Percentiles rank a stretch among this genome's conserved stretches.
These are phyloP conservation scores for Fusarium concolor DNA, from an alignment of 2,329 filamentous ascomycete genomes.

Conservation along the genomic window DNA sequence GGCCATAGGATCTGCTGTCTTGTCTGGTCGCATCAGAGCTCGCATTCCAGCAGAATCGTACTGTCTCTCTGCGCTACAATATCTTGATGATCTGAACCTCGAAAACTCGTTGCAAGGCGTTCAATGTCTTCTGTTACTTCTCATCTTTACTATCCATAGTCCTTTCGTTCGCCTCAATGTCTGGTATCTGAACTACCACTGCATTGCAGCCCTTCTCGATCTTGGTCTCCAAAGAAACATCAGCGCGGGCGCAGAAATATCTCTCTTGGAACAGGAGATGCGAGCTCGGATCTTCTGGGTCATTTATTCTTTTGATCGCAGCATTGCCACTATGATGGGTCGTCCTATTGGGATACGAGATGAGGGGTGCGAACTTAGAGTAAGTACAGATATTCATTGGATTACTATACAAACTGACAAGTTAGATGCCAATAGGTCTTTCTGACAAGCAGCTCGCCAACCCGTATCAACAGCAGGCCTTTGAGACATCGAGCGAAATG, in stretches of 20 bases:
- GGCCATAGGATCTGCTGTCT: conserved; percentile 60
- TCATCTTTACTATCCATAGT: conserved; percentile 64
- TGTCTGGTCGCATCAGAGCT: conserved; percentile 57
- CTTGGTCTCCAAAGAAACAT: conserved; percentile 64
- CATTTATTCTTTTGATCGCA: conserved; percentile 63
- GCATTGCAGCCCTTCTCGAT: conserved; percentile 62
- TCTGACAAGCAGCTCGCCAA: conserved; percentile 36
- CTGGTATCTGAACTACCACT: conserved; percentile 68
- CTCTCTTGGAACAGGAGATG: conserved; percentile 63
- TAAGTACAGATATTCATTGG: conserved; percentile 39
- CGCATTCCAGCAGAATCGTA: conserved; percentile 62
- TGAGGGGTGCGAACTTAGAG: conserved; percentile 64
- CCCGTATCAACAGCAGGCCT: neutral
- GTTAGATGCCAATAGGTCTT: conserved; percentile 48
- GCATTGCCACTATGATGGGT: conserved; percentile 66
- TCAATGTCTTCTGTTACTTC: conserved; percentile 60
- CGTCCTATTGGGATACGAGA: conserved; percentile 66
- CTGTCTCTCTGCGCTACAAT: conserved; percentile 59
- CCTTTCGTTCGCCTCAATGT: conserved; percentile 61
- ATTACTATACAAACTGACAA: conserved; percentile 12
- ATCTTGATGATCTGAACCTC: conserved; percentile 59
- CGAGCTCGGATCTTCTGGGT: conserved; percentile 68
- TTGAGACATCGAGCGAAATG: conserved; percentile 41
- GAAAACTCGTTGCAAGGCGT: conserved; percentile 62
- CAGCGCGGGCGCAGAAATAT: conserved; percentile 55